Base-by-base conservation (phyloP, 306 rosid genomes). In the Gastrolobium villosum region DNA sequence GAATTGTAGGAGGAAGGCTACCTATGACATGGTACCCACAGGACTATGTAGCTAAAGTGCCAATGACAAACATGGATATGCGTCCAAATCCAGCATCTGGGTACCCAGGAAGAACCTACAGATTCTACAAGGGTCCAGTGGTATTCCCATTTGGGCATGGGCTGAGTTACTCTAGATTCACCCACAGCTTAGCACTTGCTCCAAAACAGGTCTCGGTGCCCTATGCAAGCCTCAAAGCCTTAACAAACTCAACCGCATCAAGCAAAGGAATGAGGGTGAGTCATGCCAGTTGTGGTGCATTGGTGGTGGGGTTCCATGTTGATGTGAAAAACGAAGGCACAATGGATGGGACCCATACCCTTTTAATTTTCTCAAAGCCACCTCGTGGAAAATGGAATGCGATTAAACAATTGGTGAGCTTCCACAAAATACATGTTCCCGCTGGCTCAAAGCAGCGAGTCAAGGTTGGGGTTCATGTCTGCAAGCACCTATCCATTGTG, bases 11-110 rank as follows among this genome's bases (percentile, higher is more conserved):
- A 3, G 88, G 86, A 28, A 78, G 79, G 43, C 49, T 85, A 41
- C 81, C 80, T 0, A 93, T 86, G 88, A 95, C 99, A 68, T 95
- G 99, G 99, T 95, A 95, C 83, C 99, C 99, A 4, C 84, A 95
- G 3, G 11, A 31, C 28, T 95, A 88, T 28, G 10, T 95, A 45
- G 36, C 53, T 13, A 91, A 87, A 32, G 80, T 87, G 10, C 96
- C 97, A 6, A 95, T 93, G 99, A 93, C 96, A 75, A 85, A 70
- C 80, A 95, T 95, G 99, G 93, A 68, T 71, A 77, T 95, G 89
- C 80, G 86, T 10, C 79, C 97, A 7, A 75, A 89, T 82, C 88
- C 88, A 41, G 70, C 86, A 81, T 68, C 55, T 1, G 96, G 98
- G 34, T 95, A 95, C 72, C 99, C 98, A 0, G 99, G 98, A 2